Base-by-base conservation (phyloP, 208 protist genomes). In the Herpetomonas tarakana region DNA sequence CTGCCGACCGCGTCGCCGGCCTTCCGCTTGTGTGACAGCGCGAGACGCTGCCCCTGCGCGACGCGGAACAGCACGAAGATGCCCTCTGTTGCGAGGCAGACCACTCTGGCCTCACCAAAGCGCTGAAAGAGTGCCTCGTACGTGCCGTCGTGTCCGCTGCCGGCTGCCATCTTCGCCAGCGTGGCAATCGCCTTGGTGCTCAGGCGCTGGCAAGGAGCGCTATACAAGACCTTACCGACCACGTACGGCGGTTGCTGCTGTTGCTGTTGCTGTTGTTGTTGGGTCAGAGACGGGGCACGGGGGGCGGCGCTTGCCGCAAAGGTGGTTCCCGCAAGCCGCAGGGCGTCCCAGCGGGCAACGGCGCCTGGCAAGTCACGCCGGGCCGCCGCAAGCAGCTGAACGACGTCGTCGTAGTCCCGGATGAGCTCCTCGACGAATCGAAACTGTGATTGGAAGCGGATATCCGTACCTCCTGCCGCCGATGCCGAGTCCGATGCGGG, bases 341-440 rank as follows among this genome's bases (percentile, higher is more conserved):
- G 44, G 19, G 16, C 19, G 19, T 49, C 44, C 44, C 44, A 49
- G 44, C 44, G 44, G 16, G 16, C 16, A 11, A 54, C 19, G 52
- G 21, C 62, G 56, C 11, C 62, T 22, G 7, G 21, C n/a, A 26
- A n/a, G 45, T 31, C 22, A 21, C 24, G 58, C 31, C 39, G 58
- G 21, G 16, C 38, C 47, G 52, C 60, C 12, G 54, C 27, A 35
- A 81, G 60, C 47, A 82, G 38, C 4, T 16, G 27, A 55, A 62
- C 24, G 21, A 72, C 70, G 52, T 88, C 76, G 50, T 82, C 70
- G 73, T 78, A 88, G n/a, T 88, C 74, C 25, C 73, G 50, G 57
- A 84, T 46, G 27, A 80, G 35, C 62, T 88, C 81, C 68, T 88
- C 74, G 41, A 88, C 74, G 59, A 81, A 83, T 52, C 80, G 80